A percentile compares a stretch with the other conserved stretches of the same genome.
Conservation (phyloP, 164 flowering plant genomes). For the Saururus chinensis region DNA sequence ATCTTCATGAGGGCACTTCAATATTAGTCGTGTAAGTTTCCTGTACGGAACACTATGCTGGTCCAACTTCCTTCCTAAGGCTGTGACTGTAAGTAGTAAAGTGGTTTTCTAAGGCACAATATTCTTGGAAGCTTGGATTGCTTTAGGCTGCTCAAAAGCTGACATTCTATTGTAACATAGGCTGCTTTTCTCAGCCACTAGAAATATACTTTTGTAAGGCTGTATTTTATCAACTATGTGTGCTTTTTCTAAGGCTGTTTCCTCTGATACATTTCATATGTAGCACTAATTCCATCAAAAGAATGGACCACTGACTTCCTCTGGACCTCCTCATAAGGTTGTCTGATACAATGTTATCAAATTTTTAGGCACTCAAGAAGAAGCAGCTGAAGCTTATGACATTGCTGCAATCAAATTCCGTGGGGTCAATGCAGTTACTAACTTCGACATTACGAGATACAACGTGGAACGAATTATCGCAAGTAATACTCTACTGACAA, state of each 20-base stretch:
- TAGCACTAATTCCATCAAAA: too few relatives aligned
- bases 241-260: background rate
- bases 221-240: constrained; percentile 1
- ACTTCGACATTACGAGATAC: constrained; percentile 52
- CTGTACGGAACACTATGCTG: too few relatives aligned
- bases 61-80: too few relatives aligned
- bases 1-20: too few relatives aligned
- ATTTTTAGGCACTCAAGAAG: constrained; percentile 60
- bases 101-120: background rate
- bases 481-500: constrained; percentile 45
- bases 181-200: constrained; percentile 7
- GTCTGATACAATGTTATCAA: background rate
- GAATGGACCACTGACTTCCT: background rate
- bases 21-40: too few relatives aligned
- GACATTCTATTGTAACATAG: constrained; percentile 7
- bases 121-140: background rate
- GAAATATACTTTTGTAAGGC: constrained; percentile 10
- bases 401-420: constrained; percentile 68
- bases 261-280: background rate
- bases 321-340: background rate
- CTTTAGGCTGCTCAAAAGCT: constrained; percentile 7
- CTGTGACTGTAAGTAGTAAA: too few relatives aligned
- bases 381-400: constrained; percentile 76
- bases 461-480: constrained; percentile 51
- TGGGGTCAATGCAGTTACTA: constrained; percentile 57